Evolutionary conservation across 2,329 filamentous ascomycete genomes (phyloP), one percentile per base, ranked within the genome.

Genomic region (Aspergillus novoparasiticus): DNA sequence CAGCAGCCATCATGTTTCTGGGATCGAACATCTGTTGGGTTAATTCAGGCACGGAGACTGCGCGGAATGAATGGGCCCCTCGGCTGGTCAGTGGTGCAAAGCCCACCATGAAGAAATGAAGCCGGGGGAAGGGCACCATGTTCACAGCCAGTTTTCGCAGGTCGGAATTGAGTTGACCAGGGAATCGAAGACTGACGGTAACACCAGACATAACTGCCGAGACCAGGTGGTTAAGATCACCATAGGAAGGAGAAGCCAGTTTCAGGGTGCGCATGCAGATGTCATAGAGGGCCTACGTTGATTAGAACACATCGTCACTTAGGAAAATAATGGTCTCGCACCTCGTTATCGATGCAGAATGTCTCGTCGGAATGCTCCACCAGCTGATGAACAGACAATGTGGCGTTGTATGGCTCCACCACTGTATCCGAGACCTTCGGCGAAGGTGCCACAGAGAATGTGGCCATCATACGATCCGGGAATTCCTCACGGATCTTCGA

Each of bases 1-100:
- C 96, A 70, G 95, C 95, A 84, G 95, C 95, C 95, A 99, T 99
- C 94, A 99, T 99, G 90, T 99, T 99, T 93, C 98, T 98, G 78
- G 95, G 94, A 87, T 99, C 95, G 87, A 96, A 99, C 93, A 99
- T 98, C 84, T 99, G 95, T 87, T 99, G 95, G 76, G 95, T 98
- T 81, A 99, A 89, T 87, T 99, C 95, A 64, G 95, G 94, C 66
- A 99, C 95, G 77, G 90, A 94, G 82, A 98, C 91, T 72, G 95
- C 94, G 80, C 95, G 95, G 94, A 98, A 99, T 74, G 92, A 93
- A 87, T 95, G 83, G 72, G 94, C 91, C 75, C 90, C 89, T 82
- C 91, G 90, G 84, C 93, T 96, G 81, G 95, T 99, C 77, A 99
- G 88, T 79, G 95, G 95, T 83, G 95, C 94, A 81, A 99, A 99